Percentiles rank a stretch among this genome's conserved stretches.
Evolutionary conservation across 2,329 filamentous ascomycete genomes (phyloP).

Genomic region (Trichoderma afroharzianum): DNA sequence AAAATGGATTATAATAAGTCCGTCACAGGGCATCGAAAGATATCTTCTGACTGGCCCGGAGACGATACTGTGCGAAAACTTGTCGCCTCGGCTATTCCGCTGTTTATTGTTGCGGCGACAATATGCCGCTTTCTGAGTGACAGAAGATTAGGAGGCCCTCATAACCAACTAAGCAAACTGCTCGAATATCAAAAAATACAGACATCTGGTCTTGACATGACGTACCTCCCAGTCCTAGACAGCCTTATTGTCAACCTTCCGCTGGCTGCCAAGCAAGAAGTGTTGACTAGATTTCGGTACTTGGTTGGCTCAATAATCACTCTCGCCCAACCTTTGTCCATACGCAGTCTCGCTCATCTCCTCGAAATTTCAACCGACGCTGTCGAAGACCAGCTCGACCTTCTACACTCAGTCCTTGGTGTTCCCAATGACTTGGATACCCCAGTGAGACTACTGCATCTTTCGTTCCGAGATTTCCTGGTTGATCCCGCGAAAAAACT

Average conservation of each 20-base stretch:
- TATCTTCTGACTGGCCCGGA: constrained; percentile 18
- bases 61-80: constrained; percentile 11
- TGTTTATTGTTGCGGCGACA: constrained; percentile 38
- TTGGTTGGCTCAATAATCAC: constrained; percentile 32
- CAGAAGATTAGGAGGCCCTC: constrained; percentile 20
- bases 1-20: constrained; percentile 14
- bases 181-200: constrained; percentile 20
- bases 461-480: constrained; percentile 37
- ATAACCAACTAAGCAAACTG: constrained; percentile 24
- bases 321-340: constrained; percentile 31
- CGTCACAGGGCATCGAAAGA: not conserved
- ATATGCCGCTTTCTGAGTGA: constrained; percentile 30
- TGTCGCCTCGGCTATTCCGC: constrained; percentile 28
- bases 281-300: constrained; percentile 26
- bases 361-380: constrained; percentile 21
- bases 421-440: constrained; percentile 24
- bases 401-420: constrained; percentile 36
- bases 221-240: constrained; percentile 22
- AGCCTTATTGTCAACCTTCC: constrained; percentile 2
- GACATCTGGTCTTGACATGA: constrained; percentile 20
- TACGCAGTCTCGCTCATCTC: constrained; percentile 26
- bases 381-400: constrained; percentile 25
- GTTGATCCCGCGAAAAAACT: constrained; percentile 25
- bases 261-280: not conserved
- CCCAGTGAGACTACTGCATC: constrained; percentile 33